phyloP scores from a whole-genome alignment of 768 basidiomycete genomes.

The Clitopilus passeckerianus region DNA sequence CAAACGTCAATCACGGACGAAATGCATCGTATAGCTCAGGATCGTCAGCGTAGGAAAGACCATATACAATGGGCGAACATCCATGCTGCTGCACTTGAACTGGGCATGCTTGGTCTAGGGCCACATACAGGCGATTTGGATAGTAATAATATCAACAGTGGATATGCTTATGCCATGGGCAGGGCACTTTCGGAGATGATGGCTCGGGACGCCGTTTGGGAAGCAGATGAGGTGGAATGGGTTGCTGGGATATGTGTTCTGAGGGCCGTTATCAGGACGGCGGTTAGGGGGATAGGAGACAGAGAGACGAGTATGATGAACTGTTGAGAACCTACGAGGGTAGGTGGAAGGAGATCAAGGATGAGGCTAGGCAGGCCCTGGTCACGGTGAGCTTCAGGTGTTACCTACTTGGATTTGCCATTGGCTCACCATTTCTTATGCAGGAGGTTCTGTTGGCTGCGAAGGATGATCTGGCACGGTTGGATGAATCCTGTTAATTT shows the following conservation, averaged over 20 bases:
- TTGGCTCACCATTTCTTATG: not conserved
- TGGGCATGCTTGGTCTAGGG: conserved; percentile 44
- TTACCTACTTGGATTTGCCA: not conserved
- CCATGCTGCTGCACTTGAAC: conserved; percentile 59
- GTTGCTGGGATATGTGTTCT: conserved; percentile 59
- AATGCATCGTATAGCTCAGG: conserved; percentile 57
- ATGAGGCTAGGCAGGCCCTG: conserved; percentile 57
- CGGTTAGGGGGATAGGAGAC: conserved; percentile 40
- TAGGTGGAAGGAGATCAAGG: conserved; percentile 70
- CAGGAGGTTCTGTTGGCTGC: conserved; percentile 49
- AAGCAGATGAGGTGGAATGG: conserved; percentile 64
- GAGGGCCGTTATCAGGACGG: conserved; percentile 52
- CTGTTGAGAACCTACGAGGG: conserved; percentile 53
- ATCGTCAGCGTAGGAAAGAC: conserved; percentile 57
- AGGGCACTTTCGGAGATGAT: conserved; percentile 54
- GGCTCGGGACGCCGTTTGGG: conserved; percentile 64
- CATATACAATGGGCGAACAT: conserved; percentile 66
- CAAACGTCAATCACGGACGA: conserved; percentile 35
- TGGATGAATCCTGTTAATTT: conserved; percentile 25
- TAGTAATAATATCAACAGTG: conserved; percentile 17
- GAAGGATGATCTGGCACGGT: conserved; percentile 46
- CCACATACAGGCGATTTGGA: conserved; percentile 29
- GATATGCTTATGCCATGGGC: conserved; percentile 38
- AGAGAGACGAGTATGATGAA: conserved; percentile 50
- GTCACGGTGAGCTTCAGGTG: conserved; percentile 40